These are phyloP conservation scores for Dictyostelium brefeldianum DNA, from an alignment of 78 protist genomes.

Conservation along the genomic window DNA sequence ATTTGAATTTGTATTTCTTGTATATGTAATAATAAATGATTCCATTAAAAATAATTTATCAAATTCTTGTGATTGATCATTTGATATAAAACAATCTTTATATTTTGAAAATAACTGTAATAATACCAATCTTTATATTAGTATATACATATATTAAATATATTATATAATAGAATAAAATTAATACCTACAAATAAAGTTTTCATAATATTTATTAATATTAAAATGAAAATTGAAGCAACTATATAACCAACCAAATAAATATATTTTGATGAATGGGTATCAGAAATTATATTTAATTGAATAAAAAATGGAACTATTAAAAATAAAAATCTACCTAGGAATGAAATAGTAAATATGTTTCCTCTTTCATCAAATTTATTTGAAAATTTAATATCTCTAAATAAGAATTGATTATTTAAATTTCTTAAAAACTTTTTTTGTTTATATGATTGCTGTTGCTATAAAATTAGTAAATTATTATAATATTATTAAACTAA, in stretches of 20 bases:
- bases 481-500: background rate
- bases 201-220: background rate
- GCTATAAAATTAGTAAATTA: no score
- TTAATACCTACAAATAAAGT: background rate
- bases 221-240: background rate
- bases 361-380: background rate
- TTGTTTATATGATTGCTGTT: background rate
- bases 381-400: background rate
- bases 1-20: background rate
- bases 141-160: no score
- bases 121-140: no score
- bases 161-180: no score
- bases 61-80: background rate
- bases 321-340: background rate
- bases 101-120: constrained; percentile 7
- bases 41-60: constrained; percentile 10
- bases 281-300: background rate
- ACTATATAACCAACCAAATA: background rate
- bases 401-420: constrained; percentile 10
- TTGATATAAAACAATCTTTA: background rate
- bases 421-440: background rate
- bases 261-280: background rate
- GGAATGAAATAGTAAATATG: background rate
- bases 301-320: background rate
- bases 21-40: background rate